phyloP scores from a whole-genome alignment of 768 basidiomycete species.

The Psilocybe subaeruginosa region DNA sequence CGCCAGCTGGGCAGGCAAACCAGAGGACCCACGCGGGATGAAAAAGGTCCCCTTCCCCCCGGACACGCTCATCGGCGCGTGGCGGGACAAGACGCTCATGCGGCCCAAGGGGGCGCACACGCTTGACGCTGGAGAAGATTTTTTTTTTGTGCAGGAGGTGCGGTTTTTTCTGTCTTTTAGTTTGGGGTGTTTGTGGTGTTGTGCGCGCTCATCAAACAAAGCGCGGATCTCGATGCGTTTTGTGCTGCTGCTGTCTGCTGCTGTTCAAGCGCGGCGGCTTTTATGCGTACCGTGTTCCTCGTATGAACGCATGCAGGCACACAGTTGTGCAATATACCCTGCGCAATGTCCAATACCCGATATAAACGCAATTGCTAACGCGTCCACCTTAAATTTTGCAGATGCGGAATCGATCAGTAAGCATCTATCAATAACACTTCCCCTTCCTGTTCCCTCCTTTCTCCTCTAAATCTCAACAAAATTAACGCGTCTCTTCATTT shows the following conservation, averaged over 20 bases:
- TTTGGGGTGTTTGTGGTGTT: neutral
- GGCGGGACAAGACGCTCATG: slow-evolving; percentile 69
- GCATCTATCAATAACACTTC: slow-evolving; percentile 31
- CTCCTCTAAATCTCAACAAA: slow-evolving; percentile 3
- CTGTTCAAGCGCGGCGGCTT: no score
- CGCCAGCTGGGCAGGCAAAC: slow-evolving; percentile 79
- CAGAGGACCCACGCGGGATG: slow-evolving; percentile 39
- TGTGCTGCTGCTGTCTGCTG: no score
- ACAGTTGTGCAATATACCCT: neutral
- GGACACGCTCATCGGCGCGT: slow-evolving; percentile 61
- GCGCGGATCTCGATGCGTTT: no score
- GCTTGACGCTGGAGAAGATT: slow-evolving; percentile 48
- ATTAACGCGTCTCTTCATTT: slow-evolving; percentile 29
- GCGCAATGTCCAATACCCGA: neutral
- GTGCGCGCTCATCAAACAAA: no score
- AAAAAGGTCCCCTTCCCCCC: slow-evolving; percentile 54
- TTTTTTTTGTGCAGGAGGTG: slow-evolving; percentile 69
- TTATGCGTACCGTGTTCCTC: neutral
- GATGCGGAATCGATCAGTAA: slow-evolving; percentile 83
- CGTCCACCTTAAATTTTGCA: slow-evolving; percentile 28
- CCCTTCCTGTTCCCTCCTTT: slow-evolving; percentile 28
- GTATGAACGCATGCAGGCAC: neutral
- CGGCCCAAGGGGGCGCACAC: slow-evolving; percentile 34
- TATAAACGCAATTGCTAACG: slow-evolving; percentile 3
- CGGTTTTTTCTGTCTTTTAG: slow-evolving; percentile 21